Conservation (phyloP, 768 basidiomycete genomes). For the Lactifluus hygrophoroides region DNA sequence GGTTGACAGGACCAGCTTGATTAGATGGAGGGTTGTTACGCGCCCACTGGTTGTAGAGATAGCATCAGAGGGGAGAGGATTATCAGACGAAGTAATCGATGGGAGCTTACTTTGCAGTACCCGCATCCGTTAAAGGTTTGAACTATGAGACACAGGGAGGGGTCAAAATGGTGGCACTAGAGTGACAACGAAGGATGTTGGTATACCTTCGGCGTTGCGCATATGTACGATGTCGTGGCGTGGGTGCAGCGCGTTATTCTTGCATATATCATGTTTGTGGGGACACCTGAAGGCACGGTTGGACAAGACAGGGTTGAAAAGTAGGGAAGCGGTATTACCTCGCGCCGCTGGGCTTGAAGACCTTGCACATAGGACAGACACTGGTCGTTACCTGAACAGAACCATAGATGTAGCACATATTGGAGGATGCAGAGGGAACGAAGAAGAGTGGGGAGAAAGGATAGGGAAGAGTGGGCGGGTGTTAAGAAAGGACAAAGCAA, state of each 20-base stretch:
- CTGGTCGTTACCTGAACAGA: constrained; percentile 59
- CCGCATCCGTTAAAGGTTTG: constrained; percentile 81
- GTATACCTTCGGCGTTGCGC: constrained; percentile 80
- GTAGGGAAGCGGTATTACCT: constrained; percentile 35
- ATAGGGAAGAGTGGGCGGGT: constrained; percentile 1
- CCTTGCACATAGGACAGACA: constrained; percentile 80
- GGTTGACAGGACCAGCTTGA: constrained; percentile 51
- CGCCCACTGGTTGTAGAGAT: constrained; percentile 53
- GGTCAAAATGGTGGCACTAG: constrained; percentile 15
- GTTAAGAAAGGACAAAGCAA: constrained; percentile 23
- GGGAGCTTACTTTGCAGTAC: constrained; percentile 69
- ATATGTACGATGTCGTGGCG: constrained; percentile 69
- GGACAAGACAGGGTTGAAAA: constrained; percentile 18
- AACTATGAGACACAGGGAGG: constrained; percentile 36
- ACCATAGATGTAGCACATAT: constrained; percentile 68
- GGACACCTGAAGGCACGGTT: constrained; percentile 49
- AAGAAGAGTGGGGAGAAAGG: constrained; percentile 3
- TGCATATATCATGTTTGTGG: constrained; percentile 65
- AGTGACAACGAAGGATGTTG: constrained; percentile 3
- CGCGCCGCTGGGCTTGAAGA: constrained; percentile 52
- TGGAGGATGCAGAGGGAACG: constrained; percentile 23
- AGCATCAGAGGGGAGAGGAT: neutral
- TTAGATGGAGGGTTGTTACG: constrained; percentile 47
- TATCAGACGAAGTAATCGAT: constrained; percentile 1
- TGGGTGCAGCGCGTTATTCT: constrained; percentile 66